Evolutionary conservation across 768 basidiomycete species (phyloP).

Genomic region (Hypholoma fasciculare): DNA sequence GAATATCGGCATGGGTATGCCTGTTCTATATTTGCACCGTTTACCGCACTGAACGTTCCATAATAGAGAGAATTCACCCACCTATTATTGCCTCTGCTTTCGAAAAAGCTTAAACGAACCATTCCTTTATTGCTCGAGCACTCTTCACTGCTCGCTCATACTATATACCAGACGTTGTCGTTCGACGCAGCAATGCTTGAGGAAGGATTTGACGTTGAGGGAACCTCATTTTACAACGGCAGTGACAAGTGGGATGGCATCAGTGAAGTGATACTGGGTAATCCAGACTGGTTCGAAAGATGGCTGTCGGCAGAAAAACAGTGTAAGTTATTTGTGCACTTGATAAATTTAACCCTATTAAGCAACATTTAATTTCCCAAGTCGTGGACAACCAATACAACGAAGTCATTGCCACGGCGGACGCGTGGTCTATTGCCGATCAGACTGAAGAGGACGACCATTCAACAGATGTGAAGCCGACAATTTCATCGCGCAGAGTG

Average conservation of each 20-base stretch:
- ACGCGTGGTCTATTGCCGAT: conserved; percentile 86
- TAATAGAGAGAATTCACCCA: conserved; percentile 79
- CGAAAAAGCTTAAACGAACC: conserved; percentile 73
- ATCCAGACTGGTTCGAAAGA: conserved; percentile 84
- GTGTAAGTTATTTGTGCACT: conserved; percentile 56
- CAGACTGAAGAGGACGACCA: conserved; percentile 45
- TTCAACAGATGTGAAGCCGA: conserved; percentile 57
- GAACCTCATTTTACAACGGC: conserved; percentile 42
- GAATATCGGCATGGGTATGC: conserved; percentile 77
- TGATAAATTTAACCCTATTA: not conserved
- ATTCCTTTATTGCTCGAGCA: conserved; percentile 72
- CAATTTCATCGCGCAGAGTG: conserved; percentile 80
- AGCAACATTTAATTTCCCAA: conserved; percentile 28
- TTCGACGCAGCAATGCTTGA: conserved; percentile 83
- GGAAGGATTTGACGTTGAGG: conserved; percentile 65
- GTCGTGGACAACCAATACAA: conserved; percentile 89
- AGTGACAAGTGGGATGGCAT: conserved; percentile 67
- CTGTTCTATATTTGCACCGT: not conserved
- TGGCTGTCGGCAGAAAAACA: conserved; percentile 90
- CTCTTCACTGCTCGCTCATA: conserved; percentile 90
- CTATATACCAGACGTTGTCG: conserved; percentile 86
- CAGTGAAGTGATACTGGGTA: conserved; percentile 78
- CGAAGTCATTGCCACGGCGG: conserved; percentile 73
- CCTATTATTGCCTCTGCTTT: conserved; percentile 75
- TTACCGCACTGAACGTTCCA: conserved; percentile 3